Evolutionary conservation across 2,329 filamentous ascomycete species (phyloP), one percentile per base, ranked within the genome.

Genomic region (Cladosporium sp.): DNA sequence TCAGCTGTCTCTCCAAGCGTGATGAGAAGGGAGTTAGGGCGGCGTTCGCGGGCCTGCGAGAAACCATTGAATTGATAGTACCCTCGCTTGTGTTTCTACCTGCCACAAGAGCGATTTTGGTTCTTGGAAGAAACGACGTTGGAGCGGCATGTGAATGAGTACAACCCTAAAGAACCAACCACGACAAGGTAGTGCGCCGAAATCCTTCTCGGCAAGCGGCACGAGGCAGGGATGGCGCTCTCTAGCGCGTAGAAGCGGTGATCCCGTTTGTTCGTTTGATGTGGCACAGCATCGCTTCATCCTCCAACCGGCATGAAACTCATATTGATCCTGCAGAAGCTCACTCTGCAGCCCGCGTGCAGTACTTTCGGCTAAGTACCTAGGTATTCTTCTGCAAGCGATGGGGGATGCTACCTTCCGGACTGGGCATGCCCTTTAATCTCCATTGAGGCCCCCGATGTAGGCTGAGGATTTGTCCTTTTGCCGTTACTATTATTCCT

Each of bases 271-370:
- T 34, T 21, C 28, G 28, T 34, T 55, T 21, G 30, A n/a, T 10
- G 28, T 55, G 52, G 30, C 52, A 55, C 52, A 55, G 52, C 52
- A 55, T 47, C 52, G 52, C 52, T 52, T 34, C 28, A 21, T 55
- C 52, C 28, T 55, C 52, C 52, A 55, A 34, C 52, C 52, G 52
- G 28, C 26, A n/a, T 55, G 28, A n/a, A 55, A 55, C 28, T 55
- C 52, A 55, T 34, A 55, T 55, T n/a, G 28, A 32, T 52, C 52
- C 52, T 55, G 52, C 52, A 55, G 52, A 30, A 32, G 28, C 30
- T 32, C 52, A 55, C 52, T 55, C n/a, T 55, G 32, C 52, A 32
- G 32, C 15, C 52, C 52, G 52, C 41, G n/a, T 47, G 41, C 28
- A 34, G 52, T 32, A n/a, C 28, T 55, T 32, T 55, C 52, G 52